These are phyloP conservation scores for Endotrypanum monterogeii DNA, from an alignment of 208 protist genomes.

Conservation along the genomic window DNA sequence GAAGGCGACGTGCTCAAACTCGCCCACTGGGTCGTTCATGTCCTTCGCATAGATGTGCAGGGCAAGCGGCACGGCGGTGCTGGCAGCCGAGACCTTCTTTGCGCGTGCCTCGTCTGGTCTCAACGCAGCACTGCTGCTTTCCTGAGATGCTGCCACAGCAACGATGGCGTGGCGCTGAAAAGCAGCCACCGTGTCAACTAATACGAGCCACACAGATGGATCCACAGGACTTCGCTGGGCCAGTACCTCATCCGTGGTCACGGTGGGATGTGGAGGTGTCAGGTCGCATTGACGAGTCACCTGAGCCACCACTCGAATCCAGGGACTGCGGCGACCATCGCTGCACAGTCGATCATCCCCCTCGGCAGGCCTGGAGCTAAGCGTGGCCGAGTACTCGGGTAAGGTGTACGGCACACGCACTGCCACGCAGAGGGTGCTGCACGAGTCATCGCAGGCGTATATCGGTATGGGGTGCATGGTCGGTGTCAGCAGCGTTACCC, in stretches of 20 bases:
- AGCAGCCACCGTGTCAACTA: slow-evolving; percentile 51
- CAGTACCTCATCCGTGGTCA: slow-evolving; percentile 54
- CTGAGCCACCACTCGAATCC: slow-evolving; percentile 23
- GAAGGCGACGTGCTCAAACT: slow-evolving; percentile 66
- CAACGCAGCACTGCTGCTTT: not conserved
- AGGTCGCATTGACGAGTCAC: slow-evolving; percentile 29
- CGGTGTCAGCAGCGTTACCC: slow-evolving; percentile 60
- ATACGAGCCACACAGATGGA: slow-evolving; percentile 56
- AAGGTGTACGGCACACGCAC: slow-evolving; percentile 22
- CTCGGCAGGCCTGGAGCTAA: not conserved
- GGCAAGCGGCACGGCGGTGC: slow-evolving; percentile 10
- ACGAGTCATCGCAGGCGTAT: slow-evolving; percentile 3
- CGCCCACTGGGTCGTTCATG: slow-evolving; percentile 14
- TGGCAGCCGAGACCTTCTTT: not conserved
- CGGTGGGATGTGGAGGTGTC: slow-evolving; percentile 40
- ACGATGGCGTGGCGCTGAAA: slow-evolving; percentile 50
- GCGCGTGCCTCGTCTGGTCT: not conserved
- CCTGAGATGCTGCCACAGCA: not conserved
- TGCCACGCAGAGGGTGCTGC: slow-evolving; percentile 22
- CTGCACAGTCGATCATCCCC: not conserved
- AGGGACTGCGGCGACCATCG: not conserved
- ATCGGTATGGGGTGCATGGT: slow-evolving; percentile 63
- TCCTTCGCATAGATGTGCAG: slow-evolving; percentile 35
- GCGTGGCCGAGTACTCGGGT: not conserved
- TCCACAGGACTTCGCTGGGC: slow-evolving; percentile 61